phyloP scores from a whole-genome alignment of 2,329 filamentous ascomycete genomes.

The Aspergillus aculeatus region DNA sequence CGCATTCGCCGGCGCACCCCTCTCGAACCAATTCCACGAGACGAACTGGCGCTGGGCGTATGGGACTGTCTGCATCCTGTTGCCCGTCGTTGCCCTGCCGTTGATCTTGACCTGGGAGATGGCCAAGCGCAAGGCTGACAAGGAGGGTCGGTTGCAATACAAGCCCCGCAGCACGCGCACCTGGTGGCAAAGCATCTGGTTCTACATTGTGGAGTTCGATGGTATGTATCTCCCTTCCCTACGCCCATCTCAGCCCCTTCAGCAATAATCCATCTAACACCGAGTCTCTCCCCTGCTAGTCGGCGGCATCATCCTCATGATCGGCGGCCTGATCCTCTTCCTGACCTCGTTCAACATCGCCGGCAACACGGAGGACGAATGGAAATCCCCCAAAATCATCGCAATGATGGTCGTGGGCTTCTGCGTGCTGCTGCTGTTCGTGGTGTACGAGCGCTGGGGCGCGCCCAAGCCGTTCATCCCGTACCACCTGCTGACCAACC shows the following conservation, averaged over 20 bases:
- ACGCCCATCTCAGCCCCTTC: background rate
- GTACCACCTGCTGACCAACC: conserved; percentile 41
- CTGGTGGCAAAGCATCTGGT: conserved; percentile 43
- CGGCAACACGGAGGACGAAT: conserved; percentile 25
- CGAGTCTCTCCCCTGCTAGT: background rate
- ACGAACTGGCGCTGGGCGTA: conserved; percentile 62
- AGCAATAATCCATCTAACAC: no score
- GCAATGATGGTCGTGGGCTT: conserved; percentile 54
- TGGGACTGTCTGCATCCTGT: conserved; percentile 59
- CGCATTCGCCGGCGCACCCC: conserved; percentile 56
- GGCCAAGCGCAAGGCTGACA: conserved; percentile 56
- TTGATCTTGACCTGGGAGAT: conserved; percentile 53
- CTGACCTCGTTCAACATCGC: conserved; percentile 51
- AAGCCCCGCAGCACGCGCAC: conserved; percentile 45
- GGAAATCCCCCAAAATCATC: conserved; percentile 47
- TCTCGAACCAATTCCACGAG: conserved; percentile 48
- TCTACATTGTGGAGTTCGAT: conserved; percentile 61
- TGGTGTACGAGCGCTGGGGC: conserved; percentile 52
- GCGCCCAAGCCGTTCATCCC: conserved; percentile 37
- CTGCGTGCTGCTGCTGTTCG: conserved; percentile 53
- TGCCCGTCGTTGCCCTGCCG: conserved; percentile 55
- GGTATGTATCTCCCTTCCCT: conserved; percentile 7
- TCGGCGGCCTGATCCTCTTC: conserved; percentile 56
- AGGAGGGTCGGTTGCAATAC: conserved; percentile 49
- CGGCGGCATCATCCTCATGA: conserved; percentile 59